Base-by-base conservation (phyloP, 371 early-diverging fungal genomes). In the Choanephora cucurbitarum region DNA sequence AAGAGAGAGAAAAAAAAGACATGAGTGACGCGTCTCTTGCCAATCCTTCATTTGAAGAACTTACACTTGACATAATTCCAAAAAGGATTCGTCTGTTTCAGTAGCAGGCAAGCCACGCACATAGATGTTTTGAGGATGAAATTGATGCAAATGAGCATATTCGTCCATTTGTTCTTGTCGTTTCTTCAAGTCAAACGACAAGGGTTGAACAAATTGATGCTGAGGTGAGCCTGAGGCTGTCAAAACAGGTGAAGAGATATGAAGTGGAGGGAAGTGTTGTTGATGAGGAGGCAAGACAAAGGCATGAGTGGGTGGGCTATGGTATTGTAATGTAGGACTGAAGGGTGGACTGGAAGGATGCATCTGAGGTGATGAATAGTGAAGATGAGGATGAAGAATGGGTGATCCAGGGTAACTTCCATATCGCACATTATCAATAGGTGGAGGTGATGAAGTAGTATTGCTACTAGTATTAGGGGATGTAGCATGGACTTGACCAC, bases 31-130 rank as follows among this genome's bases (percentile, higher is more conserved):
- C 39, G 41, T 28, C 14, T 39, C n/a, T n/a, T n/a, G n/a, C n/a
- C 5, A 28, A 28, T 28, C 28, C 28, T 40, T 47, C 22, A 21
- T 14, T 32, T 39, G 19, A 23, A 31, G 41, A 23, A 54, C 60
- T 64, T 60, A 75, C 70, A 55, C 58, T 44, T 52, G 61, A 56
- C 90, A 89, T 71, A 93, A 66, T 2, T 73, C 77, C 54, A 69
- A 77, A 55, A 95, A 79, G 9, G 71, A 57, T 24, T 88, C 88
- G 64, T 94, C 93, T 1, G 90, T 87, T 48, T 82, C 86, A 3
- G 74, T 76, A 15, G 80, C 65, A 7, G 84, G 69, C 19, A 95
- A 75, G 34, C 91, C 91, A 63, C 91, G 84, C 49, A 95, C 87
- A 57, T 95, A 94, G 34, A 94, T 81, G 64, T 95, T 95, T 49